Percentiles rank a stretch among this genome's conserved stretches.
phyloP scores from a whole-genome alignment of 345 rosid genomes.

The Arabis alpina region DNA sequence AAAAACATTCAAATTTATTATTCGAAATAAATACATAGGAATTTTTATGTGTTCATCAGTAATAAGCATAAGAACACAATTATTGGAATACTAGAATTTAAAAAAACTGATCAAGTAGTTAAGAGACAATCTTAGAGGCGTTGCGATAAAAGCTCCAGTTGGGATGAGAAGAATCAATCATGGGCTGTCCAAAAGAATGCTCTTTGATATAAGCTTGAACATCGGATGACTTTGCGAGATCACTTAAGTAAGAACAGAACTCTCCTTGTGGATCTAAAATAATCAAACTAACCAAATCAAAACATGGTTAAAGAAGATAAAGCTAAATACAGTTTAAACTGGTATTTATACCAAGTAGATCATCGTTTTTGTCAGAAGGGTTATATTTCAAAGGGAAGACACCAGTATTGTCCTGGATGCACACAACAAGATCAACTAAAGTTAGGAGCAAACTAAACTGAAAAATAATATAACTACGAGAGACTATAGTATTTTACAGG shows the following conservation, averaged over 20 bases:
- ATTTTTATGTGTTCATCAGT: neutral
- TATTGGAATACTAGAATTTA: neutral
- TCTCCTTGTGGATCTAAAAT: constrained; percentile 46
- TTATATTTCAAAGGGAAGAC: constrained; percentile 40
- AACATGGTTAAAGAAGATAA: neutral
- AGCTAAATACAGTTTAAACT: neutral
- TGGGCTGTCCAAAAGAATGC: constrained; percentile 47
- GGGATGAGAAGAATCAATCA: constrained; percentile 42
- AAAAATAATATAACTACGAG: neutral
- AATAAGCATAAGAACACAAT: neutral
- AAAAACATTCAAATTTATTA: neutral
- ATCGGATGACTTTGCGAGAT: constrained; percentile 39
- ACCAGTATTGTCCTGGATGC: constrained; percentile 45
- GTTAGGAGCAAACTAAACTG: neutral
- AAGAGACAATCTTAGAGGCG: constrained; percentile 7
- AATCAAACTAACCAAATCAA: neutral
- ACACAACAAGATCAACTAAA: neutral
- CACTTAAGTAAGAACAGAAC: constrained; percentile 48
- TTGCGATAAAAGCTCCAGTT: constrained; percentile 44
- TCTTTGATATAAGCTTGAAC: constrained; percentile 44
- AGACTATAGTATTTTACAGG: constrained; percentile 44
- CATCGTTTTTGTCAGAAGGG: constrained; percentile 11
- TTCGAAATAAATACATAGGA: neutral
- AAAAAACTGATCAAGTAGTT: neutral
- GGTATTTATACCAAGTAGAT: constrained; percentile 32